A percentile compares a stretch with the other conserved stretches of the same genome.
Evolutionary conservation across 2,329 filamentous ascomycete species (phyloP).

Genomic region (Aspergillus glaucus): DNA sequence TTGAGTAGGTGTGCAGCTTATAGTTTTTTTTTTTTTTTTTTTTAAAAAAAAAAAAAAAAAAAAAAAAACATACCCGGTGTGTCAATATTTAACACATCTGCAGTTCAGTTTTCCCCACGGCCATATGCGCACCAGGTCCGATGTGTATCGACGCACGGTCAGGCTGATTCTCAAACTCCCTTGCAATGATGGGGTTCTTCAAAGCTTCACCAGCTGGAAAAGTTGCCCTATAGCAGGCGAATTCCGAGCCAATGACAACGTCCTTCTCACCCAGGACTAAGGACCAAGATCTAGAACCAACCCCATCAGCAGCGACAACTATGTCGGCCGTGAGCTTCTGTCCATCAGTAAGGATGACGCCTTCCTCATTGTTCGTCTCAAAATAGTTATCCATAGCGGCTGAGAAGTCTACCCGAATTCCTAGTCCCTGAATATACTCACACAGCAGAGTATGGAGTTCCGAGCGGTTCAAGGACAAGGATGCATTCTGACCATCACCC

Average conservation of each 20-base stretch:
- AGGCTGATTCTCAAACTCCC: neutral
- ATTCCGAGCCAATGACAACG: neutral
- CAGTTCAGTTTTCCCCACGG: neutral
- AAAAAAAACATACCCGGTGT: neutral
- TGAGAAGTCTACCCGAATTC: neutral
- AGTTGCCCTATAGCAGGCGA: conserved; percentile 2
- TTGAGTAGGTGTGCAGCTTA: neutral
- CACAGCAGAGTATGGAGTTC: conserved; percentile 1
- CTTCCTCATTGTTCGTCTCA: neutral
- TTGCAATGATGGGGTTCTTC: conserved; percentile 1
- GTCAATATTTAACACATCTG: conserved; percentile 3
- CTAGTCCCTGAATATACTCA: neutral
- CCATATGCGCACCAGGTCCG: conserved; percentile 4
- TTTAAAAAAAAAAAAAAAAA: no score
- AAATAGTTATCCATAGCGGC: neutral
- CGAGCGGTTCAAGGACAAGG: conserved; percentile 1
- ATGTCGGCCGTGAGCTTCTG: conserved; percentile 1
- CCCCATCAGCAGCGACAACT: conserved; percentile 4
- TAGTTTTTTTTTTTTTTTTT: neutral
- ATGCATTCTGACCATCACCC: neutral
- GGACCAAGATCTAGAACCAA: conserved; percentile 5
- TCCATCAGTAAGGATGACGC: neutral
- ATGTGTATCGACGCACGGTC: neutral
- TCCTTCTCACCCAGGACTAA: conserved; percentile 4
- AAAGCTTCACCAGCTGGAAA: conserved; percentile 1